Conservation (phyloP, 225 moss, liverwort and hornwort genomes). For the Polytrichum formosum region DNA sequence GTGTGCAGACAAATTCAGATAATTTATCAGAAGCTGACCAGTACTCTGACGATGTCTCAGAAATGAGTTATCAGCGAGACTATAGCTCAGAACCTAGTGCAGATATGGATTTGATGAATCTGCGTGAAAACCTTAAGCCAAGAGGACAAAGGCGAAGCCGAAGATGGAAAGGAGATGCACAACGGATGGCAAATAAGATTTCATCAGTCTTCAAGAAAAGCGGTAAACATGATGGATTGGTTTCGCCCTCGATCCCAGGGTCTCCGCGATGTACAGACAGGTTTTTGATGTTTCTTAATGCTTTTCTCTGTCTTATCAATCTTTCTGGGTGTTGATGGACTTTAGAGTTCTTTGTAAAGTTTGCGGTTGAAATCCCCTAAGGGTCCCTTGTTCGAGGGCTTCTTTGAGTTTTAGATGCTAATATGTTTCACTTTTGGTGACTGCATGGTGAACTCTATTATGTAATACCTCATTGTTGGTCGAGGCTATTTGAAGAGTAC, state of each 20-base stretch:
- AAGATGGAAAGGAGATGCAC: constrained; percentile 39
- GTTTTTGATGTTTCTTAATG: constrained; percentile 19
- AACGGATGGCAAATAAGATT: constrained; percentile 42
- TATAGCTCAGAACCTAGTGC: constrained; percentile 26
- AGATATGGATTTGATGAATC: constrained; percentile 24
- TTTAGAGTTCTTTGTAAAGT: too few relatives aligned
- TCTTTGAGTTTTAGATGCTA: too few relatives aligned
- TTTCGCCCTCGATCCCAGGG: constrained; percentile 26
- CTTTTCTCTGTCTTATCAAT: too few relatives aligned
- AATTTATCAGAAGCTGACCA: neutral
- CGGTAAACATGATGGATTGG: constrained; percentile 22
- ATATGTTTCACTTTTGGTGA: too few relatives aligned
- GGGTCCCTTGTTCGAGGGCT: too few relatives aligned
- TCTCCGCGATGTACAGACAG: constrained; percentile 20
- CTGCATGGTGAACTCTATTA: too few relatives aligned
- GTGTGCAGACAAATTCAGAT: constrained; percentile 23
- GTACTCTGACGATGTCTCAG: neutral
- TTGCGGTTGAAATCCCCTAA: too few relatives aligned
- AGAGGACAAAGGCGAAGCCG: constrained; percentile 28
- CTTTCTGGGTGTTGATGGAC: too few relatives aligned
- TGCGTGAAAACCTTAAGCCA: constrained; percentile 8
- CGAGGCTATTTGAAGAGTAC: too few relatives aligned
- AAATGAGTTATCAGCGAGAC: too few relatives aligned
- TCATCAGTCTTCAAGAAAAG: constrained; percentile 57
- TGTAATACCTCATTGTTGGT: too few relatives aligned